Percentiles rank a stretch among this genome's conserved stretches.
Conservation (phyloP, 352 stramenopile genomes). For the Globisporangium nagaii region DNA sequence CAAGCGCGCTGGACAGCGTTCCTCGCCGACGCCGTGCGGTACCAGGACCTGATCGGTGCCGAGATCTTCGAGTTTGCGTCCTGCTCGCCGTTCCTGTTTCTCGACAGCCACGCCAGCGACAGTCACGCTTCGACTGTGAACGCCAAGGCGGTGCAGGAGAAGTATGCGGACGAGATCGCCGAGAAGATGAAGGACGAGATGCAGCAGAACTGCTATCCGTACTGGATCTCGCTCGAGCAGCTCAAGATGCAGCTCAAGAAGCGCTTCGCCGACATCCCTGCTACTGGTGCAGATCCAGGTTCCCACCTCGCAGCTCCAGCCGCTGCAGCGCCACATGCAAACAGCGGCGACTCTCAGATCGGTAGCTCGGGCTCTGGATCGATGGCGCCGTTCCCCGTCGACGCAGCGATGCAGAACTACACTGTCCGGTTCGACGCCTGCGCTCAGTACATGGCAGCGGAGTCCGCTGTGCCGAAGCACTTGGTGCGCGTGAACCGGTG, state of each 20-base stretch:
- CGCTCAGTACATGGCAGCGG: slow-evolving; percentile 4
- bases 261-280: slow-evolving; percentile 11
- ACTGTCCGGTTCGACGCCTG: background rate
- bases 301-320: background rate
- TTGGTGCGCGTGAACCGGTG: slow-evolving; percentile 11
- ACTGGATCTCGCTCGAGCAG: slow-evolving; percentile 31
- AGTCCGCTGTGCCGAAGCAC: background rate
- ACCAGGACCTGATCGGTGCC: slow-evolving; percentile 29
- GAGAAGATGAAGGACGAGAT: slow-evolving; percentile 47
- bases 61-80: slow-evolving; percentile 50
- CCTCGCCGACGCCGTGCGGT: slow-evolving; percentile 20
- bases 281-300: no score
- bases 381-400: background rate
- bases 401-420: background rate
- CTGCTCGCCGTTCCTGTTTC: slow-evolving; percentile 33
- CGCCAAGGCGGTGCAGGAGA: slow-evolving; percentile 24
- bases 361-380: background rate
- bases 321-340: background rate
- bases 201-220: slow-evolving; percentile 30
- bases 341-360: background rate
- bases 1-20: slow-evolving; percentile 23
- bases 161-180: slow-evolving; percentile 41
- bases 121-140: slow-evolving; percentile 9
- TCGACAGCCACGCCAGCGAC: background rate
- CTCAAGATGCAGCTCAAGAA: slow-evolving; percentile 31